Evolutionary conservation across 2,329 filamentous ascomycete species (phyloP).

Genomic region (Blastomyces parvus): DNA sequence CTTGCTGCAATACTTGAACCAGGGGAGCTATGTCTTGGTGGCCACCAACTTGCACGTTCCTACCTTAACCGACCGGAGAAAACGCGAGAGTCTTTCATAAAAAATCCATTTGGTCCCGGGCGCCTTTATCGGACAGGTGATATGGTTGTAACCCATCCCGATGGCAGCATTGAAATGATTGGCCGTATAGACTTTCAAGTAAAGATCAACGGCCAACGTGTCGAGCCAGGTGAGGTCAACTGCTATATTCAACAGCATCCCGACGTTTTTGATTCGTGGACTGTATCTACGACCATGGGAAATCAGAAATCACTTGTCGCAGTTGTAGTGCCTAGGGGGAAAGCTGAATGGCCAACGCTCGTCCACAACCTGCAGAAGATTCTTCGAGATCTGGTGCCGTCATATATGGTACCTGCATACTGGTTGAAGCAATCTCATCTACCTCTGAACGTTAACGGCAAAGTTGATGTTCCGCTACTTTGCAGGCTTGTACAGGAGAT

Average conservation of each 20-base stretch:
- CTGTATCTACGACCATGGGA: neutral
- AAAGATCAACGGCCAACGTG: constrained; percentile 16
- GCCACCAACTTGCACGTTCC: constrained; percentile 29
- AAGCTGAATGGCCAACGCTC: neutral
- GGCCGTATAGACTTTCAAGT: constrained; percentile 13
- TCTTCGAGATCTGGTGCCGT: constrained; percentile 26
- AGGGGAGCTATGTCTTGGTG: constrained; percentile 26
- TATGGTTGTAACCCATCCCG: constrained; percentile 13
- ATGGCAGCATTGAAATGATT: constrained; percentile 17
- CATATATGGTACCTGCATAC: constrained; percentile 38
- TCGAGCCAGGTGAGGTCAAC: constrained; percentile 39
- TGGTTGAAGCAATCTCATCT: constrained; percentile 27
- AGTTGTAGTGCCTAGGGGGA: neutral
- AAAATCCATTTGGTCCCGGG: constrained; percentile 13
- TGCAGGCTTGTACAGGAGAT: neutral
- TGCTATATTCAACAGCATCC: neutral
- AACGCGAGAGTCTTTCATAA: constrained; percentile 15
- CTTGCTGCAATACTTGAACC: constrained; percentile 23
- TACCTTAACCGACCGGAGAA: constrained; percentile 23
- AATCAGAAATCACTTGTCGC: neutral
- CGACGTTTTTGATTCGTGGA: neutral
- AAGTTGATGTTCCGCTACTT: constrained; percentile 2
- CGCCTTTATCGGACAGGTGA: constrained; percentile 17
- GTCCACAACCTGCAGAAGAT: constrained; percentile 5
- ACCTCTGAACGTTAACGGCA: constrained; percentile 5